Evolutionary conservation across 1,284 basidiomycete species (phyloP).

Genomic region (Microbotryomycetes sp.): DNA sequence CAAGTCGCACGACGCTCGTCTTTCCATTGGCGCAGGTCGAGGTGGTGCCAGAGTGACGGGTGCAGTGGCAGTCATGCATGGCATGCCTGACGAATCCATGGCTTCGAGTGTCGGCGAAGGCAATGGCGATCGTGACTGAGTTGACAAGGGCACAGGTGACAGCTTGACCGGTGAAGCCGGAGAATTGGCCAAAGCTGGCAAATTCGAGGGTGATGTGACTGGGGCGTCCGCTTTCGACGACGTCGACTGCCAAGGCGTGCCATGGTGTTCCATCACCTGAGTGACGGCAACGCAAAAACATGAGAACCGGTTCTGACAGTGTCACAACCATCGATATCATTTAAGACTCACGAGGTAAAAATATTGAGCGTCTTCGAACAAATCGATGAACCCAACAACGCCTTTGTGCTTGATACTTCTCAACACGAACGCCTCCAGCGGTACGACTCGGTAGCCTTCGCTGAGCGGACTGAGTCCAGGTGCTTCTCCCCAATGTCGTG

Average conservation of each 20-base stretch:
- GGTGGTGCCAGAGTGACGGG: slow-evolving; percentile 18
- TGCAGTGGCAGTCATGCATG: slow-evolving; percentile 34
- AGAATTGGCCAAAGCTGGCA: slow-evolving; percentile 17
- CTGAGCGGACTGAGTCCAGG: slow-evolving; percentile 17
- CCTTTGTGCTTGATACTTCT: slow-evolving; percentile 67
- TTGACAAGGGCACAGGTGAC: not conserved
- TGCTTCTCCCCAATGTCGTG: slow-evolving; percentile 19
- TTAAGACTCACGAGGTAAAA: slow-evolving; percentile 68
- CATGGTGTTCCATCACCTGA: slow-evolving; percentile 85
- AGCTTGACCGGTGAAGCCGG: not conserved
- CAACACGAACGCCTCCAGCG: slow-evolving; percentile 73
- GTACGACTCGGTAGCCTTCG: slow-evolving; percentile 48
- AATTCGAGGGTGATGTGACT: slow-evolving; percentile 9
- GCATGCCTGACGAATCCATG: no score
- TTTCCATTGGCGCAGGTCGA: slow-evolving; percentile 53
- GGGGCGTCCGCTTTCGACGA: slow-evolving; percentile 5
- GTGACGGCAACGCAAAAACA: no score
- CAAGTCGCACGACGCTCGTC: slow-evolving; percentile 76
- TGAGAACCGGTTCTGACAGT: slow-evolving; percentile 3
- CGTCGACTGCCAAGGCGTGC: slow-evolving; percentile 62
- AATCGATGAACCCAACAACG: slow-evolving; percentile 72
- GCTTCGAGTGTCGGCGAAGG: slow-evolving; percentile 20
- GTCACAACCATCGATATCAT: not conserved
- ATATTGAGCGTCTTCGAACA: slow-evolving; percentile 74
- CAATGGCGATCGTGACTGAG: slow-evolving; percentile 9